Evolutionary conservation across 139 green algal genomes (phyloP), one percentile per base, ranked within the genome.

Genomic region (Astrephomene gubernaculifera): DNA sequence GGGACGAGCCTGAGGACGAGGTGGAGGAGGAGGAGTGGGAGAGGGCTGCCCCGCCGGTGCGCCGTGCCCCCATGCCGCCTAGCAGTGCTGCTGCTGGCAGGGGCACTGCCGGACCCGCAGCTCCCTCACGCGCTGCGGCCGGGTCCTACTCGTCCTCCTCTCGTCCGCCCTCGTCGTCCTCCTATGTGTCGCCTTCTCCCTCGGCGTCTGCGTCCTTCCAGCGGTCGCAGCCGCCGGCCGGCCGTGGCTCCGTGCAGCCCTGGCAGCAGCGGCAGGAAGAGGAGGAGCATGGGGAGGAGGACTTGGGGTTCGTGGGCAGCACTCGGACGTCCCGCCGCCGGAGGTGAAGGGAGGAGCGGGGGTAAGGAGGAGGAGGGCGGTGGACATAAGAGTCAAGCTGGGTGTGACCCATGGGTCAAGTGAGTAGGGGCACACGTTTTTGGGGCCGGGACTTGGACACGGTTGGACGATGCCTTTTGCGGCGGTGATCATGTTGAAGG

Each of bases 251-350:
- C 27, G 53, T 22, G n/a, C n/a, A n/a, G n/a, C n/a, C n/a, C n/a
- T n/a, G n/a, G n/a, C n/a, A n/a, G n/a, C n/a, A n/a, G n/a, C n/a
- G n/a, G n/a, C n/a, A n/a, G n/a, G n/a, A n/a, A n/a, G n/a, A n/a
- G n/a, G n/a, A n/a, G n/a, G n/a, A n/a, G n/a, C n/a, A n/a, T 22
- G 35, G 8, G 5, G 53, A 10, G 8, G 73, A 53, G 24, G 73
- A 38, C 49, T n/a, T n/a, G n/a, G 73, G 36, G 8, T 70, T 81
- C 38, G 49, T 81, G 2, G 57, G 57, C 27, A 71, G 75, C 75
- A 71, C 75, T 5, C 38, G 75, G 10, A 57, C 75, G 21, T n/a
- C 49, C 57, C 57, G 75, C 24, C 57, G 75, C 22, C 38, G 75
- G 38, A 17, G 53, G 36, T 39, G 12, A 25, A 35, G 7, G 38